A percentile compares a stretch with the other conserved stretches of the same genome.
These are phyloP conservation scores for Chrysoporthe cubensis DNA, from an alignment of 2,329 filamentous ascomycete genomes.

Conservation along the genomic window DNA sequence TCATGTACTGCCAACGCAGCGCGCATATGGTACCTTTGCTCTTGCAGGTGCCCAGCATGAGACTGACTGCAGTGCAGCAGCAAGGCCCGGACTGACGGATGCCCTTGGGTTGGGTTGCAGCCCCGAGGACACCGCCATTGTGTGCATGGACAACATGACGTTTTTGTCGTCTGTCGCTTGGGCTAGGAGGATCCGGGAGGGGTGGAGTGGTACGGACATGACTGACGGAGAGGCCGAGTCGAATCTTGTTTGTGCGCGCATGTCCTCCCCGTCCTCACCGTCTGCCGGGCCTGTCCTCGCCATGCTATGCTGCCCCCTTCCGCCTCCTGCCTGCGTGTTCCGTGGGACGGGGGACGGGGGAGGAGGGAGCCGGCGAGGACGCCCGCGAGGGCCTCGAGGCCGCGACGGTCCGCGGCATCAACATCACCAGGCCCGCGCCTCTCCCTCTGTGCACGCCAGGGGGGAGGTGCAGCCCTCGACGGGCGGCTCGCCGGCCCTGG, in stretches of 20 bases:
- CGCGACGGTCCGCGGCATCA: too few species aligned
- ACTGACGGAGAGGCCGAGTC: conserved; percentile 16
- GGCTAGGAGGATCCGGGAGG: neutral
- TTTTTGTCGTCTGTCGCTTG: neutral
- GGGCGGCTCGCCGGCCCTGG: too few species aligned
- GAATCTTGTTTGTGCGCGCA: conserved; percentile 20
- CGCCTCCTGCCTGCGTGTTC: neutral
- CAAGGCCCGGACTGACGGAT: conserved; percentile 10
- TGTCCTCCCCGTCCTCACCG: neutral
- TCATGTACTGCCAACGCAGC: conserved; percentile 37
- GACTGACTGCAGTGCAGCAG: conserved; percentile 19
- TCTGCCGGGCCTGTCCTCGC: neutral
- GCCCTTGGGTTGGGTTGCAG: conserved; percentile 9
- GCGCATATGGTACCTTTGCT: conserved; percentile 31
- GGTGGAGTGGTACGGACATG: conserved; percentile 1
- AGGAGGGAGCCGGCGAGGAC: neutral
- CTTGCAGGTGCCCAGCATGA: conserved; percentile 25
- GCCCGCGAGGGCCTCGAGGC: neutral
- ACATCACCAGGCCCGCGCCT: neutral
- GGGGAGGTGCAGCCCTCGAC: neutral
- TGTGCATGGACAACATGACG: conserved; percentile 8
- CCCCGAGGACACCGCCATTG: conserved; percentile 3
- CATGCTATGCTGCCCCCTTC: neutral
- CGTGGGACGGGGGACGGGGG: neutral
- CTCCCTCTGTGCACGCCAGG: too few species aligned